Base-by-base conservation (phyloP, 345 rosid genomes). In the Raphanus raphanistrum region DNA sequence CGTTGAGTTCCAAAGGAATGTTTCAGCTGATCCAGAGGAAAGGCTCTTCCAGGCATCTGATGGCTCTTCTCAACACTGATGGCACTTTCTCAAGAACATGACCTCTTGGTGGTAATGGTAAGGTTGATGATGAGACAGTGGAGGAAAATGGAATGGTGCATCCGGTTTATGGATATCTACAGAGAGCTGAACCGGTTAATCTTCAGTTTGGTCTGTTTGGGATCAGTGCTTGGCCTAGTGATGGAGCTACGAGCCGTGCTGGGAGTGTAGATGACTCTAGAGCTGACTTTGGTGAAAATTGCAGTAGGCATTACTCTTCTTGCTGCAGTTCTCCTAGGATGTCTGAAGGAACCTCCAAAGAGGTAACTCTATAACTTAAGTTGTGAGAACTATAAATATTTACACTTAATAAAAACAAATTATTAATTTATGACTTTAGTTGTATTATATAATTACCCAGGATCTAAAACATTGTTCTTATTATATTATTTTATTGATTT, bases 11-110 rank as follows among this genome's bases (percentile, higher is more conserved):
- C 66, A 96, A 91, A 85, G 98, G 98, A 72, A 91, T 93, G 98
- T 96, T 93, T 83, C 97, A 96, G 82, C 85, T 96, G 79, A 96
- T 96, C 59, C 96, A 93, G 77, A 89, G 98, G 70, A 84, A 96
- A 83, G 98, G 95, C 70, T 96, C 99, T 58, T 91, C 95, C 29
- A 87, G 99, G 89, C 91, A 91, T 80, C 84, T 96, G 52, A 96
- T 96, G 99, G 99, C 99, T 67, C 97, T 96, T 82, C 78, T 96
- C 8, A 96, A 96, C 70, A 90, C 85, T 9, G 99, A 93, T 78
- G 99, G 99, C 17, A 87, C 98, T 50, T 96, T 93, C 25, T 94
- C 96, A 38, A 96, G 84, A 84, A 97, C 98, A 71, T 96, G 99
- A 98, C 99, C 97, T 13, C 87, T 96, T 75, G 82, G 73, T 76